Conservation (phyloP, 179 eudicot species). For the Beta macrorhiza region DNA sequence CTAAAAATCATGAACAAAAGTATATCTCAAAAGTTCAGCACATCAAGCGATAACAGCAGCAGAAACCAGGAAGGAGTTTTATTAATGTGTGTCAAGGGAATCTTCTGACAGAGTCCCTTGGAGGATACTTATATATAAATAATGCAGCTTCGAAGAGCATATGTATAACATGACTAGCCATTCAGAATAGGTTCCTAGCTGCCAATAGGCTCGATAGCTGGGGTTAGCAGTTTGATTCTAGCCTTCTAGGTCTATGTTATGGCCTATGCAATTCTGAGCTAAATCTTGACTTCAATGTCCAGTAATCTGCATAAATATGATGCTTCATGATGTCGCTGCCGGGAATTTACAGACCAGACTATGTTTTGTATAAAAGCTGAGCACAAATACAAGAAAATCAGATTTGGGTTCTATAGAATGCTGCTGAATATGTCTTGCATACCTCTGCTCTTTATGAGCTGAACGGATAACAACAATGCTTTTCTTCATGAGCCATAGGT, state of each 20-base stretch:
- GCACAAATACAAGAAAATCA: neutral
- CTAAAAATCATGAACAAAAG: neutral
- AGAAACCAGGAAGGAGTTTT: neutral
- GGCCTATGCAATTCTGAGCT: neutral
- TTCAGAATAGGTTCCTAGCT: neutral
- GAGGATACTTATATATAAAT: neutral
- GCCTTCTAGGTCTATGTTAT: neutral
- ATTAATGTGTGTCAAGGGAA: neutral
- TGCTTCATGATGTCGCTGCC: neutral
- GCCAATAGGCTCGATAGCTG: neutral
- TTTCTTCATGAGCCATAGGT: neutral
- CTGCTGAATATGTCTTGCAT: neutral
- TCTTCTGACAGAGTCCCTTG: neutral
- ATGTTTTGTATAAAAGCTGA: neutral
- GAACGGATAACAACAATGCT: neutral
- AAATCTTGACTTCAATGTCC: neutral
- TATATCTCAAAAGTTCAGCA: neutral
- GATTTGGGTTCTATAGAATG: neutral
- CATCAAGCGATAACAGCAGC: neutral
- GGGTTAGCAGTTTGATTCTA: neutral
- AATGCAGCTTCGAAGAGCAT: neutral
- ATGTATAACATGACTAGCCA: neutral
- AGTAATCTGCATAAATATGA: neutral
- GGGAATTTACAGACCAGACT: neutral
- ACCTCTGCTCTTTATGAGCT: neutral